These are phyloP conservation scores for Pyricularia pennisetigena DNA, from an alignment of 2,329 filamentous ascomycete species.

Conservation along the genomic window DNA sequence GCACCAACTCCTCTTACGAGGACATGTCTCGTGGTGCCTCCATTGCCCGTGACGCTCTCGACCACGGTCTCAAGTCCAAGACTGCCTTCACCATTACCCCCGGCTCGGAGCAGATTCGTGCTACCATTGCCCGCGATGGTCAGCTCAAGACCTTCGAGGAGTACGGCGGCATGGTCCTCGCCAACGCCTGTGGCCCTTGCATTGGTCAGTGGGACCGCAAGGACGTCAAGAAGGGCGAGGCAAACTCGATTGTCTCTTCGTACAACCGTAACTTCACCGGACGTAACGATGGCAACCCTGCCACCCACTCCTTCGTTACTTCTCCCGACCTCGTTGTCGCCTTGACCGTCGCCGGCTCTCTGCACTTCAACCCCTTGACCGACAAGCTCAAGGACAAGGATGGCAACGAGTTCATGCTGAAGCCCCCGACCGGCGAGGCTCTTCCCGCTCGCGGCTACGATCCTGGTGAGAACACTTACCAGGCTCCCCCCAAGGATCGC, in stretches of 20 bases:
- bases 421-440: conserved; percentile 68
- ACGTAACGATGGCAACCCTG: conserved; percentile 58
- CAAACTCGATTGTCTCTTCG: conserved; percentile 96
- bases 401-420: conserved; percentile 89
- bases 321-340: conserved; percentile 35
- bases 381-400: conserved; percentile 91
- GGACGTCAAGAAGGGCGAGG: conserved; percentile 88
- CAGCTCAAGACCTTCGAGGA: conserved; percentile 93
- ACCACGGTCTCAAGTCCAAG: conserved; percentile 92
- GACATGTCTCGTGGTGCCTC: conserved; percentile 92
- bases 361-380: conserved; percentile 87
- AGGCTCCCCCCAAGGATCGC: conserved; percentile 81
- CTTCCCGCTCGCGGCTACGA: conserved; percentile 80
- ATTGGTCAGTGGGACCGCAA: conserved; percentile 92
- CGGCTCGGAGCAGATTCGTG: conserved; percentile 92
- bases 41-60: conserved; percentile 82
- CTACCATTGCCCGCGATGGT: conserved; percentile 83
- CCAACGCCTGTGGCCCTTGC: conserved; percentile 89
- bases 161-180: conserved; percentile 87
- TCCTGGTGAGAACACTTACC: conserved; percentile 83
- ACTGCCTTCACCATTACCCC: conserved; percentile 89
- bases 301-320: conserved; percentile 37
- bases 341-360: conserved; percentile 26
- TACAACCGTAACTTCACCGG: conserved; percentile 99
- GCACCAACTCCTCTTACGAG: conserved; percentile 82